Evolutionary conservation across 805 yeast genomes (phyloP).

Genomic region (Kregervanrija pseudodelftensis): DNA sequence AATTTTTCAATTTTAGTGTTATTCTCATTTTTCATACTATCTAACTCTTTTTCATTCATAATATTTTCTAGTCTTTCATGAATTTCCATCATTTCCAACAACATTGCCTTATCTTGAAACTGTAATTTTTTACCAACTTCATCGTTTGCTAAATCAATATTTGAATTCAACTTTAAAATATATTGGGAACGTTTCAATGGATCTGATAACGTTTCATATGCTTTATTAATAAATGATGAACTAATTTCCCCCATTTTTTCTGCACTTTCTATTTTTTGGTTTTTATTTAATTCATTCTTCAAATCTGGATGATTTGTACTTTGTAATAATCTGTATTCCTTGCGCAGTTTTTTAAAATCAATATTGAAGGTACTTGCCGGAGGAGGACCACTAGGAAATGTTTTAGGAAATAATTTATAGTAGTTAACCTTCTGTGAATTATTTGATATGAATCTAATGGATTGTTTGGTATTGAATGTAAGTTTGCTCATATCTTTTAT

Average conservation of each 20-base stretch:
- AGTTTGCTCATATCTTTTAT: too few species aligned
- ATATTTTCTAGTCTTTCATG: constrained; percentile 78
- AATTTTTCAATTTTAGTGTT: constrained; percentile 43
- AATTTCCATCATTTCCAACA: constrained; percentile 74
- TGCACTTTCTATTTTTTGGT: constrained; percentile 13
- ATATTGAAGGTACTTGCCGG: constrained; percentile 53
- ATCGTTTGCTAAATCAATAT: constrained; percentile 55
- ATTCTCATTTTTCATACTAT: constrained; percentile 46
- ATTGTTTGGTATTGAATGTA: neutral
- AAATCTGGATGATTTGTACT: constrained; percentile 78
- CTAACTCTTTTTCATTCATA: constrained; percentile 49
- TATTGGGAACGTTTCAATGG: constrained; percentile 71
- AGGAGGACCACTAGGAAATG: constrained; percentile 62
- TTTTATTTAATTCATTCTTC: constrained; percentile 18
- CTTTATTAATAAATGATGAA: constrained; percentile 62
- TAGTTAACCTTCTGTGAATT: constrained; percentile 24
- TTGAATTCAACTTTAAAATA: constrained; percentile 35
- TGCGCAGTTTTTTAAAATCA: constrained; percentile 49
- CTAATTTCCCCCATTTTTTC: constrained; percentile 29
- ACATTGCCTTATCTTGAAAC: constrained; percentile 40
- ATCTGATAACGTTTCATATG: constrained; percentile 61
- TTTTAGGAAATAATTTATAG: constrained; percentile 67
- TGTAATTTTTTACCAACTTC: constrained; percentile 36
- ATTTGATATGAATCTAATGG: neutral
- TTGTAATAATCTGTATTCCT: constrained; percentile 72